These are phyloP conservation scores for Pelargonium fulgidum DNA, from an alignment of 441 rosid species.

Conservation along the genomic window DNA sequence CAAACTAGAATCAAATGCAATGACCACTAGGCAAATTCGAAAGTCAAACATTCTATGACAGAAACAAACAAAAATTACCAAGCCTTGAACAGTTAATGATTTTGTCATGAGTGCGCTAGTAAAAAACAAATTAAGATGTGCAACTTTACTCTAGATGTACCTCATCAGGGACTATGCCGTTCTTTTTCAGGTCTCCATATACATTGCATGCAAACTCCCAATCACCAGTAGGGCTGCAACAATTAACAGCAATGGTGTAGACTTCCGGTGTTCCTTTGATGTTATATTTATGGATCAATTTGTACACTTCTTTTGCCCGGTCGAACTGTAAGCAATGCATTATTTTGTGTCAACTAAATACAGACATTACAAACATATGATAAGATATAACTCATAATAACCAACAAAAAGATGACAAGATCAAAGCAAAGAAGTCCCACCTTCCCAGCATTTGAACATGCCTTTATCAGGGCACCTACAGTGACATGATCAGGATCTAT, in stretches of 20 bases:
- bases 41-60: slow-evolving; percentile 2
- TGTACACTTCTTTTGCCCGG: slow-evolving; percentile 68
- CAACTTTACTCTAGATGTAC: slow-evolving; percentile 27
- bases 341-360: slow-evolving; percentile 16
- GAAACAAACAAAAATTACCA: neutral
- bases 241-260: slow-evolving; percentile 73
- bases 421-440: slow-evolving; percentile 29
- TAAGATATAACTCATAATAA: slow-evolving; percentile 10
- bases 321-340: slow-evolving; percentile 49
- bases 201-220: slow-evolving; percentile 70
- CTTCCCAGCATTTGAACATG: slow-evolving; percentile 83
- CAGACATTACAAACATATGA: slow-evolving; percentile 16
- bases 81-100: neutral
- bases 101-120: neutral
- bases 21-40: neutral
- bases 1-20: slow-evolving; percentile 13
- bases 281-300: slow-evolving; percentile 56
- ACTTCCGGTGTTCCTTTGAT: slow-evolving; percentile 90
- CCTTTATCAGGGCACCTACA: slow-evolving; percentile 77
- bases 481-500: slow-evolving; percentile 92
- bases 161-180: slow-evolving; percentile 78
- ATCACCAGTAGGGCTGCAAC: slow-evolving; percentile 79
- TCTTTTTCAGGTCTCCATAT: slow-evolving; percentile 66
- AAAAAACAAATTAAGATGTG: neutral
- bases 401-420: neutral